A percentile compares a stretch with the other conserved stretches of the same genome.
Evolutionary conservation across 306 rosid genomes (phyloP).

Genomic region (Cicer pinnatifidum): DNA sequence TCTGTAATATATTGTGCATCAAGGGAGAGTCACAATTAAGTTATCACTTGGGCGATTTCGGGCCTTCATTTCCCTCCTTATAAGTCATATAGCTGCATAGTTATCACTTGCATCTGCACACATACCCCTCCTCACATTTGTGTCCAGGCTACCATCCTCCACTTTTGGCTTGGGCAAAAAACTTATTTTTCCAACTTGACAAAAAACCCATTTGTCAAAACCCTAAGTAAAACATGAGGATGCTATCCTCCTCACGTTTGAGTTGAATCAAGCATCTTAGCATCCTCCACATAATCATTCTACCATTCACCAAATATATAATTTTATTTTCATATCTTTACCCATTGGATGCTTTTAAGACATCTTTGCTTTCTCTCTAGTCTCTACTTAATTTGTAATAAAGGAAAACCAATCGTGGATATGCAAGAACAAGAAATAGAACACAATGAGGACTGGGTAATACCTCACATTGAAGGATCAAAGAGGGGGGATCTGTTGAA

Average conservation of each 20-base stretch:
- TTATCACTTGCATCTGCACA: background rate
- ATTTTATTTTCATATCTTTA: background rate
- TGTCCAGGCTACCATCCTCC: constrained; percentile 3
- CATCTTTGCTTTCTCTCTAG: background rate
- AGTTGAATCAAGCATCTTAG: background rate
- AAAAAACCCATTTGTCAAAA: background rate
- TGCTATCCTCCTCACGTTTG: background rate
- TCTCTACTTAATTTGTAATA: background rate
- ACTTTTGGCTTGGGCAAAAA: background rate
- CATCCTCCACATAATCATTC: constrained; percentile 4
- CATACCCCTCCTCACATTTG: constrained; percentile 3
- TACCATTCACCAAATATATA: background rate
- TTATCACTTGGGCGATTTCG: constrained; percentile 11
- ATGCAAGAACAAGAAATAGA: background rate
- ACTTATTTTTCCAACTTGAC: constrained; percentile 2
- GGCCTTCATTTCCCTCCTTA: background rate
- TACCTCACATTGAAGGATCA: background rate
- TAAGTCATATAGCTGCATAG: background rate
- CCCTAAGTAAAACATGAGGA: background rate
- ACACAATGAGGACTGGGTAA: constrained; percentile 6
- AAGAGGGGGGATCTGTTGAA: background rate
- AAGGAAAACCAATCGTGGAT: constrained; percentile 6
- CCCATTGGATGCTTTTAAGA: background rate
- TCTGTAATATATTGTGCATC: constrained; percentile 15
- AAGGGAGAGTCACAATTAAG: background rate